Evolutionary conservation across 495 filamentous ascomycete species (phyloP).

Genomic region (Trichoderma orchidacearum): DNA sequence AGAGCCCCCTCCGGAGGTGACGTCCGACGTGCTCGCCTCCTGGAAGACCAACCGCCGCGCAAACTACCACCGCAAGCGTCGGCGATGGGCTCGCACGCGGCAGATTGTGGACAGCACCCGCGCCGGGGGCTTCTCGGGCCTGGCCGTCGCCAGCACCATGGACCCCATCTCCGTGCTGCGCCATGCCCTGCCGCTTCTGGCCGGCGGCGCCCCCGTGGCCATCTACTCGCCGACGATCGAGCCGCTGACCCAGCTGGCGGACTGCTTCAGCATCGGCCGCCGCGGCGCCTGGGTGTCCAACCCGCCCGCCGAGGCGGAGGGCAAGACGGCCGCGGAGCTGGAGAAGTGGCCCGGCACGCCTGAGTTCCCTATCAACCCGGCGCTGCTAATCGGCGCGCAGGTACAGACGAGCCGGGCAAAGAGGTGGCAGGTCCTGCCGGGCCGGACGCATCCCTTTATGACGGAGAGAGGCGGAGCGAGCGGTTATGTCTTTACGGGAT

Average conservation of each 20-base stretch:
- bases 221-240: slow-evolving; percentile 73
- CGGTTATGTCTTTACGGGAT: slow-evolving; percentile 79
- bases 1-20: slow-evolving; percentile 37
- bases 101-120: slow-evolving; percentile 58
- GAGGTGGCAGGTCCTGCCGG: slow-evolving; percentile 82
- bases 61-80: slow-evolving; percentile 72
- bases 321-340: slow-evolving; percentile 21
- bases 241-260: slow-evolving; percentile 56
- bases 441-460: slow-evolving; percentile 89
- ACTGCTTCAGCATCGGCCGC: slow-evolving; percentile 65
- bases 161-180: slow-evolving; percentile 62
- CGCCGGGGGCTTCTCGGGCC: slow-evolving; percentile 64
- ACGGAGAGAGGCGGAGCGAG: slow-evolving; percentile 75
- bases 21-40: slow-evolving; percentile 39
- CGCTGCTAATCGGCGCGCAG: slow-evolving; percentile 61
- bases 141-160: slow-evolving; percentile 71
- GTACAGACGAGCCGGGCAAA: slow-evolving; percentile 65
- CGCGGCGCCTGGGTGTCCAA: slow-evolving; percentile 51
- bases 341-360: slow-evolving; percentile 40
- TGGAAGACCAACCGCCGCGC: slow-evolving; percentile 68
- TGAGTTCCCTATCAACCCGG: slow-evolving; percentile 74
- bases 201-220: slow-evolving; percentile 72
- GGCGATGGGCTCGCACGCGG: slow-evolving; percentile 58
- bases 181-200: slow-evolving; percentile 59
- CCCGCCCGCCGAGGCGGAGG: slow-evolving; percentile 18